Percentiles rank a stretch among this genome's conserved stretches.
Evolutionary conservation across 208 protist species (phyloP).

Genomic region (Eutreptiella sp.): DNA sequence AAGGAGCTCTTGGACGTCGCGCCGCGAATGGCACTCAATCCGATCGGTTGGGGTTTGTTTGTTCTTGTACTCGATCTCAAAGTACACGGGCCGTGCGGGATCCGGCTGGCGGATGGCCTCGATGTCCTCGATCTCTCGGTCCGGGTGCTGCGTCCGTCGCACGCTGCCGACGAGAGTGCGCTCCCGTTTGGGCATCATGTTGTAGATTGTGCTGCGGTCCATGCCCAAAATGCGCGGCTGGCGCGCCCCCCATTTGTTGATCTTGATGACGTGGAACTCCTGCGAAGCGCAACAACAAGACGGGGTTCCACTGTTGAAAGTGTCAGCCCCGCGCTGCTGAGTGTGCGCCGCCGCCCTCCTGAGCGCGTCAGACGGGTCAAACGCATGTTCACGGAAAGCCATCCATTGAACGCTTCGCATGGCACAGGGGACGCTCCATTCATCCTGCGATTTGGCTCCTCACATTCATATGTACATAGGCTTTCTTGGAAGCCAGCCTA

Average conservation of each 20-base stretch:
- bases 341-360: too few relatives aligned
- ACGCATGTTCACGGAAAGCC: too few relatives aligned
- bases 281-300: too few relatives aligned
- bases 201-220: slow-evolving; percentile 31
- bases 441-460: too few relatives aligned
- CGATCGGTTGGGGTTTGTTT: slow-evolving; percentile 18
- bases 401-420: too few relatives aligned
- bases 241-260: slow-evolving; percentile 28
- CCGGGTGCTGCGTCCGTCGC: slow-evolving; percentile 20
- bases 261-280: slow-evolving; percentile 31
- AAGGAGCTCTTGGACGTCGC: slow-evolving; percentile 24
- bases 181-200: slow-evolving; percentile 23
- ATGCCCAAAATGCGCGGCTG: slow-evolving; percentile 28
- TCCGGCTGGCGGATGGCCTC: neutral
- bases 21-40: slow-evolving; percentile 19
- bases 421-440: too few relatives aligned
- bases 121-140: slow-evolving; percentile 9
- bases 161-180: slow-evolving; percentile 14
- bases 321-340: too few relatives aligned
- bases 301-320: too few relatives aligned
- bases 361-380: too few relatives aligned
- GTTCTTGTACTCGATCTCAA: slow-evolving; percentile 26
- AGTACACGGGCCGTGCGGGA: neutral
- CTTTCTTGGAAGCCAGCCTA: too few relatives aligned
- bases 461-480: too few relatives aligned